Evolutionary conservation across 202 grass and related monocot species (phyloP), one percentile per base, ranked within the genome.

Genomic region (Carex arenaria): DNA sequence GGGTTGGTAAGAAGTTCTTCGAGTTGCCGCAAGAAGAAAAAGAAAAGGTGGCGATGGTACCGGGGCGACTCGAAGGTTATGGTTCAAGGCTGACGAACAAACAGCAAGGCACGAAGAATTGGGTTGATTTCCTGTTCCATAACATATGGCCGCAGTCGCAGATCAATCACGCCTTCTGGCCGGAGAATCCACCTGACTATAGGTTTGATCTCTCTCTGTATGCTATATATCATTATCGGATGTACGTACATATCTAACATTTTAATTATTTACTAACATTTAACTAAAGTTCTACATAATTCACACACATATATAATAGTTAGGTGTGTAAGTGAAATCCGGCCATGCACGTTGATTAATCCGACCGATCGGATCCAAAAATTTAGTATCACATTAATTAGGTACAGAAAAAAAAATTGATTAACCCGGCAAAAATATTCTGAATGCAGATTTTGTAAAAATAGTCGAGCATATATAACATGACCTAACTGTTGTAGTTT

Each of bases 51-150:
- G 84, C 84, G 3, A 63, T 54, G 47, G 43, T 31, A 14, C 54
- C 84, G 1, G 80, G 78, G 3, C 18, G 4, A 14, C 51, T 26
- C 0, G 73, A 90, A 78, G 88, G 84, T 1, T 90, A 90, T 30
- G 81, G 88, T 6, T 49, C 88, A 1, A 86, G 52, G 9, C 57
- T 82, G 65, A 67, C 43, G 31, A 84, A 38, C 56, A 64, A 85
- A 3, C 13, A 85, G 42, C 23, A 89, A 54, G 79, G 80, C 30
- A 72, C 61, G 13, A 84, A 84, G 80, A 42, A 72, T 7, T 90
- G 88, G 88, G 61, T 83, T 0, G 84, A 90, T 85, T 90, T 90
- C 45, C 23, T 86, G 10, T 84, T 86, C 65, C 80, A 90, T 45
- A 38, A 80, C 15, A 18, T 86, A 0, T 90, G 84, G 88, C 88